phyloP scores from a whole-genome alignment of 257 asterid species.

The Prunella vulgaris region DNA sequence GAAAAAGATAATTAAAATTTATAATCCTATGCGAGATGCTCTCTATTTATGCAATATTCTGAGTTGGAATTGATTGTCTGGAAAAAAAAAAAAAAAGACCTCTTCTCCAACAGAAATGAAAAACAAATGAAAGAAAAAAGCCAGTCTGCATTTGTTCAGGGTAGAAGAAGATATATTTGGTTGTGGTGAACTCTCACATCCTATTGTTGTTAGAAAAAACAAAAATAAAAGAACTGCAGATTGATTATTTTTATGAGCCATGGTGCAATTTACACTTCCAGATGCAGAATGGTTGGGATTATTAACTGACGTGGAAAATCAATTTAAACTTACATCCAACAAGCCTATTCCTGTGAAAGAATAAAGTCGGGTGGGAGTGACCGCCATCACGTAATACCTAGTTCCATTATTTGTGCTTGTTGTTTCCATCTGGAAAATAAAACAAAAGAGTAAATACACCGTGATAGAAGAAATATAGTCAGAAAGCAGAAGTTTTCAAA shows the following conservation, averaged over 20 bases:
- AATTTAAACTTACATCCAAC: slow-evolving; percentile 58
- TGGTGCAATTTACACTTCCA: slow-evolving; percentile 4
- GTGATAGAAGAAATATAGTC: not conserved
- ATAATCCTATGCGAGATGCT: not conserved
- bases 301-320: slow-evolving; percentile 11
- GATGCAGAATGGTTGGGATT: slow-evolving; percentile 1
- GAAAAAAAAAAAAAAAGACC: not conserved
- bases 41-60: not conserved
- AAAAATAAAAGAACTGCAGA: not conserved
- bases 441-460: slow-evolving; percentile 16
- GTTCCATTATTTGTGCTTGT: slow-evolving; percentile 52
- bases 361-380: slow-evolving; percentile 95
- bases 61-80: not conserved
- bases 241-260: slow-evolving; percentile 4
- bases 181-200: not conserved
- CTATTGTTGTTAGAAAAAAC: not conserved
- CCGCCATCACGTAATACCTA: slow-evolving; percentile 93
- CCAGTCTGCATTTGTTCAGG: not conserved
- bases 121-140: not conserved
- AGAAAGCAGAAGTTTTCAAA: not conserved
- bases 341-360: slow-evolving; percentile 93
- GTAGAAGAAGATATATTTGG: not conserved
- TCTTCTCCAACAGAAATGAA: not conserved
- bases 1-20: not conserved
- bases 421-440: slow-evolving; percentile 83